Base-by-base conservation (phyloP, 768 basidiomycete genomes). In the Pilatotrama ljubarskyi region DNA sequence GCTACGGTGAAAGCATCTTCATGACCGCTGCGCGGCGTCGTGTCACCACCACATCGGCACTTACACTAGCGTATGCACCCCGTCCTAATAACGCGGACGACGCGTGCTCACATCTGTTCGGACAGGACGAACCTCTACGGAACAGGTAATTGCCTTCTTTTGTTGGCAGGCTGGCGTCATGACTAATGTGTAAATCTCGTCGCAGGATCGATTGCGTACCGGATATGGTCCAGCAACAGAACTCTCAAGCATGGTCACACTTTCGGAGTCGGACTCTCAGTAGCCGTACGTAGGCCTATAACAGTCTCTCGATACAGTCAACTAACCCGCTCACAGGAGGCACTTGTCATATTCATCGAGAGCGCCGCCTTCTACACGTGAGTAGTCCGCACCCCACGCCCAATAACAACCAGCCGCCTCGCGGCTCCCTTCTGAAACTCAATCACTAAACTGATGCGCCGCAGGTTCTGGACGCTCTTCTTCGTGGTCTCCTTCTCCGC, bases 291-390 rank as follows among this genome's bases (percentile, higher is more conserved):
- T 26, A 1, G 48, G 14, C 38, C 9, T 36, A 36, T 24, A 10
- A 48, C 43, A 8, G 5, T 32, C 29, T 4, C 29, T 7, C 22
- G 40, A 20, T 5, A n/a, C 2, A n/a, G n/a, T n/a, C n/a, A n/a
- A n/a, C n/a, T n/a, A n/a, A n/a, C n/a, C n/a, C n/a, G n/a, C n/a
- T n/a, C n/a, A n/a, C 20, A 60, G 59, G 59, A 60, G 50, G 59
- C 59, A 15, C 38, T 60, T 1, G 53, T 55, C 1, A 60, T 60
- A 26, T 60, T 60, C 41, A 48, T 60, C 47, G 52, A 60, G 17
- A 55, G 59, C 47, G 59, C 59, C n/a, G 59, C 59, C 1, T 40
- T 60, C 13, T 60, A 60, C 29, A 60, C 52, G 59, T 55, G 18
- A 29, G 52, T 55, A 10, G 10, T 32, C 29, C 4, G 4, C 29